These are phyloP conservation scores for Lantana camara DNA, from an alignment of 257 asterid species.

Conservation along the genomic window DNA sequence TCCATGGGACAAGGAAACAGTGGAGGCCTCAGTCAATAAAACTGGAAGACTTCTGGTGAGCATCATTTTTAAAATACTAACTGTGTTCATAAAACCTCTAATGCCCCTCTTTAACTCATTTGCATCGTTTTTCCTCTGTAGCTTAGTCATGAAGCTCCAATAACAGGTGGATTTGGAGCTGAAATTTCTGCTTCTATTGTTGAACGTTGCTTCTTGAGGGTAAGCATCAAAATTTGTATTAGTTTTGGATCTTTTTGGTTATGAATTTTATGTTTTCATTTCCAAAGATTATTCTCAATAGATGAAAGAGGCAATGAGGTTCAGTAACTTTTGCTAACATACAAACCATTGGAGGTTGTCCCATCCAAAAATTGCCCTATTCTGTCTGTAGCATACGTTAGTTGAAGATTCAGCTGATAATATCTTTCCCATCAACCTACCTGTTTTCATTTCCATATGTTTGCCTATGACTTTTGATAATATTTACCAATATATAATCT, in stretches of 20 bases:
- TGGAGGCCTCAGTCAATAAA: slow-evolving; percentile 92
- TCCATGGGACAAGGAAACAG: slow-evolving; percentile 98
- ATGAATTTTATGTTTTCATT: background rate
- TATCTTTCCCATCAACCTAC: too few relatives aligned
- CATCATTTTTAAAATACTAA: background rate
- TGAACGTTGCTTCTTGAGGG: slow-evolving; percentile 95
- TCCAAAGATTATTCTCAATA: background rate
- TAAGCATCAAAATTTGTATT: slow-evolving; percentile 25
- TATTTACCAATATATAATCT: too few relatives aligned
- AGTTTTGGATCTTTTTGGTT: background rate
- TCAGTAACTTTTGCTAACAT: too few relatives aligned
- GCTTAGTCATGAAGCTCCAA: slow-evolving; percentile 98
- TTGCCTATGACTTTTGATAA: too few relatives aligned
- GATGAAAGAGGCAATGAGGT: too few relatives aligned
- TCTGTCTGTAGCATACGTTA: too few relatives aligned
- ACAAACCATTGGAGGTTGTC: too few relatives aligned
- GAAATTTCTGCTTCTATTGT: slow-evolving; percentile 92
- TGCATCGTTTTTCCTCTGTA: slow-evolving; percentile 30
- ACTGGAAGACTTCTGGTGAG: slow-evolving; percentile 94
- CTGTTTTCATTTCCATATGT: too few relatives aligned
- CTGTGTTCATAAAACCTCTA: slow-evolving; percentile 1
- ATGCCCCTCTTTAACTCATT: slow-evolving; percentile 12
- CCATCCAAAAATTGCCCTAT: too few relatives aligned
- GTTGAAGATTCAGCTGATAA: too few relatives aligned
- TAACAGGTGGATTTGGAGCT: slow-evolving; percentile 98